Evolutionary conservation across 2,329 filamentous ascomycete genomes (phyloP).

Genomic region (Botrytis fabae): DNA sequence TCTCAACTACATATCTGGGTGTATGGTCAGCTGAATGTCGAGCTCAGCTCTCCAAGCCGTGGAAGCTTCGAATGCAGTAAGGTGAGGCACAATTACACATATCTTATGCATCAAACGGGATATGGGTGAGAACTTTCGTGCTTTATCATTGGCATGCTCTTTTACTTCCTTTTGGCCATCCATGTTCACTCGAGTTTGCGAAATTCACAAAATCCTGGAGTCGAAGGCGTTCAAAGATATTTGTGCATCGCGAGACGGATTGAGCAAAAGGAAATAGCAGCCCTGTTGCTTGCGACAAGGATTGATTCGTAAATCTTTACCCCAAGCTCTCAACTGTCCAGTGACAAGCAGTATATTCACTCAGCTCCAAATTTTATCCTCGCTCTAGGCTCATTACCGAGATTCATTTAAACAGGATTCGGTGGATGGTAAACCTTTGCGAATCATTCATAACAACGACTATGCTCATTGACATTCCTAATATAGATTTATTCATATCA

Average conservation of each 20-base stretch:
- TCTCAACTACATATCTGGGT: neutral
- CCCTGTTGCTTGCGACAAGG: neutral
- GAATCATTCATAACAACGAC: neutral
- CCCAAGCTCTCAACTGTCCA: neutral
- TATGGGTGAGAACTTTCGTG: neutral
- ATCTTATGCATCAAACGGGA: neutral
- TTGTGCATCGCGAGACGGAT: neutral
- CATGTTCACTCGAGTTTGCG: neutral
- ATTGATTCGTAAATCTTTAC: slow-evolving; percentile 7
- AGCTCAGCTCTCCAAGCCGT: neutral
- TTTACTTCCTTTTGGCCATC: neutral
- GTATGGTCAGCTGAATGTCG: neutral
- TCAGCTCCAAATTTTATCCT: neutral
- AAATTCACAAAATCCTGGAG: neutral
- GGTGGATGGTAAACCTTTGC: neutral
- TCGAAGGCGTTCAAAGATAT: neutral
- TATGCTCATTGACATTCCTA: neutral
- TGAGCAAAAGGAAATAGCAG: slow-evolving; percentile 1
- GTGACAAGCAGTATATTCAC: neutral
- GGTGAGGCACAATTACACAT: neutral
- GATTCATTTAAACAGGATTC: neutral
- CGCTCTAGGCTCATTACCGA: neutral
- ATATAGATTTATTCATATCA: neutral
- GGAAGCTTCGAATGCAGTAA: neutral
- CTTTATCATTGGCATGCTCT: neutral